Percentiles rank a stretch among this genome's conserved stretches.
These are phyloP conservation scores for Mytilinidion resinicola DNA, from an alignment of 495 filamentous ascomycete species.

Conservation along the genomic window DNA sequence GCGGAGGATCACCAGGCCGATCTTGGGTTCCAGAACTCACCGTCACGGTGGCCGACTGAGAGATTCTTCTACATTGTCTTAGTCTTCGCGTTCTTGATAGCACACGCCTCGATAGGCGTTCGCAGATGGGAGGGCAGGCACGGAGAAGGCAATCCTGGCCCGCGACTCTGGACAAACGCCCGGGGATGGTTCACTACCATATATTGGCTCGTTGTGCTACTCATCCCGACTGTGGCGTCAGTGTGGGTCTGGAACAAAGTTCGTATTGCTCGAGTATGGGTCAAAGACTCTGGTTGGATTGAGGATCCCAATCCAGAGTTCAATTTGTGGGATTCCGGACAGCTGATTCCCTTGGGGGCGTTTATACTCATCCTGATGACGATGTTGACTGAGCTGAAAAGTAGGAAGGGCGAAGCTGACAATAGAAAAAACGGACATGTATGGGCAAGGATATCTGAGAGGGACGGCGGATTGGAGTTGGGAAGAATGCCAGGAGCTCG, in stretches of 20 bases:
- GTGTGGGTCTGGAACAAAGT: neutral
- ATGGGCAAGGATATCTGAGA: too few species aligned
- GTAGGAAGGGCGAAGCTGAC: neutral
- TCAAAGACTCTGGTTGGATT: neutral
- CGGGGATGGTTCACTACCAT: neutral
- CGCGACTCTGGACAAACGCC: neutral
- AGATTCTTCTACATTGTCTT: neutral
- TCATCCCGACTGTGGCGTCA: neutral
- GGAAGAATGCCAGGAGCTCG: too few species aligned
- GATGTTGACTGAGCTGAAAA: neutral
- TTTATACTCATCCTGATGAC: neutral
- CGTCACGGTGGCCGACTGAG: too few species aligned
- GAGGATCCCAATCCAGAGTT: neutral
- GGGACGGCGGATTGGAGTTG: too few species aligned
- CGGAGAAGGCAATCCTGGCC: neutral
- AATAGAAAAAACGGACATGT: neutral
- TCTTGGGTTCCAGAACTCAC: neutral
- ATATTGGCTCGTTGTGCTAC: neutral
- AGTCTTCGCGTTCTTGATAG: neutral
- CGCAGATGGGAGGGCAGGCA: neutral
- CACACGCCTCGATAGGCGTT: neutral
- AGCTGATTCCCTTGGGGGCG: neutral
- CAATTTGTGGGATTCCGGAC: neutral
- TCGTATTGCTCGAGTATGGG: neutral
- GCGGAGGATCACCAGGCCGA: neutral